These are phyloP conservation scores for Chrysophaeum taylorii DNA, from an alignment of 352 stramenopile genomes.

Conservation along the genomic window DNA sequence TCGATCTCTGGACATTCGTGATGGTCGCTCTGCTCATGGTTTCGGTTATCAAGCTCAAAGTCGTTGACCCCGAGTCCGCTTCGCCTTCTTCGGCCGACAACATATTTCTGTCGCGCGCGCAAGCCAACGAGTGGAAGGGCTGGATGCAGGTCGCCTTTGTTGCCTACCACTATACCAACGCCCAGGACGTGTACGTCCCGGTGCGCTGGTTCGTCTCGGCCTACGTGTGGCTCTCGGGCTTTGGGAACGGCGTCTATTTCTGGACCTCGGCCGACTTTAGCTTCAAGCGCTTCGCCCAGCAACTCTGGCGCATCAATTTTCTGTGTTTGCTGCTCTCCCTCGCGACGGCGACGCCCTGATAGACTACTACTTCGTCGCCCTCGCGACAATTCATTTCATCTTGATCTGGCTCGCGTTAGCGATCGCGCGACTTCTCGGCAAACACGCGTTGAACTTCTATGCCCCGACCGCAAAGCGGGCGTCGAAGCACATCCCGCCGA, in stretches of 20 bases:
- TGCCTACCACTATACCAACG: constrained; percentile 47
- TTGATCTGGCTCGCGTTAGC: not conserved
- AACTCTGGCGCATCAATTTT: constrained; percentile 52
- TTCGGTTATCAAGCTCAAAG: too few relatives aligned
- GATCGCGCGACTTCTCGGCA: not conserved
- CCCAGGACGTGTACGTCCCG: constrained; percentile 48
- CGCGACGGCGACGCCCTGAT: constrained; percentile 40
- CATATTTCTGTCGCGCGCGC: constrained; percentile 1
- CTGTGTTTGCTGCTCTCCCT: constrained; percentile 44
- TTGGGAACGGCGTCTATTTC: constrained; percentile 54
- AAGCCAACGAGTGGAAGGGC: constrained; percentile 44
- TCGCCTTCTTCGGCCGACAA: too few relatives aligned
- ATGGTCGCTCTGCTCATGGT: not conserved
- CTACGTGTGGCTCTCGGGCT: constrained; percentile 47
- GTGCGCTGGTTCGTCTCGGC: constrained; percentile 47
- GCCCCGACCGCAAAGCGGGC: too few relatives aligned
- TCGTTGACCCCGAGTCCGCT: not conserved
- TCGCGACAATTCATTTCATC: constrained; percentile 34
- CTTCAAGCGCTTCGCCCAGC: constrained; percentile 41
- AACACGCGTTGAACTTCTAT: too few relatives aligned
- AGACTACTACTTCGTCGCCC: constrained; percentile 48
- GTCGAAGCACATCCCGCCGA: not conserved
- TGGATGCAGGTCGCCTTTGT: constrained; percentile 30
- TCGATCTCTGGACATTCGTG: constrained; percentile 1
- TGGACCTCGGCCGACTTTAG: constrained; percentile 47